Base-by-base conservation (phyloP, 441 rosid species). In the Viola pubescens region DNA sequence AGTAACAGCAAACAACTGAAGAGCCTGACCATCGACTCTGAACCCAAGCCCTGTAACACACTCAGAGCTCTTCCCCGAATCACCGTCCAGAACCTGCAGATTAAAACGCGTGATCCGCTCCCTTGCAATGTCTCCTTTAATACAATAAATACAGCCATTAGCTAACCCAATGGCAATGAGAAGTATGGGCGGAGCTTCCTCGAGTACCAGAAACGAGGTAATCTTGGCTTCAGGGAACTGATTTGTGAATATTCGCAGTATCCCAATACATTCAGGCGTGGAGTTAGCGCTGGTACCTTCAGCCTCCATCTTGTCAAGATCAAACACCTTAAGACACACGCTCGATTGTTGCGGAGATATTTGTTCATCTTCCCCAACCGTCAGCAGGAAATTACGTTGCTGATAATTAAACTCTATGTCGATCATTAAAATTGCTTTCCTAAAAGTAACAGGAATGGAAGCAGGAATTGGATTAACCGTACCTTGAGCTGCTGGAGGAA, bases 401-500 rank as follows among this genome's bases (percentile, higher is more conserved):
- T 94, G 78, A 26, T 26, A 2, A 26, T 0, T 26, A 26, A 26
- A 26, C 34, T 26, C 34, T 26, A 26, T 26, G 60, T 71, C 45
- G 43, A 63, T 48, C 44, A 62, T 46, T 59, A 39, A 39, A 54
- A 53, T 34, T 16, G 34, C 2, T 26, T 26, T 26, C 34, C 2
- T 26, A 2, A 26, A 26, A 26, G 34, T 26, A 26, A 26, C 34
- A 26, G 34, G 34, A 26, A 26, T 26, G 34, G 34, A 26, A 26
- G 34, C 34, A 26, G 34, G 34, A 58, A 16, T 9, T 2, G 13
- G 1, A 53, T 2, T 34, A 37, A 55, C 37, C 41, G 6, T 62
- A 83, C 98, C 88, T 90, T 94, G 70, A 90, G 95, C 73, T 86
- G 96, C 67, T 90, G 96, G 65, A 94, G 91, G 73, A 90, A 88